Conservation (phyloP, 768 basidiomycete genomes). For the Lactifluus rugatus region DNA sequence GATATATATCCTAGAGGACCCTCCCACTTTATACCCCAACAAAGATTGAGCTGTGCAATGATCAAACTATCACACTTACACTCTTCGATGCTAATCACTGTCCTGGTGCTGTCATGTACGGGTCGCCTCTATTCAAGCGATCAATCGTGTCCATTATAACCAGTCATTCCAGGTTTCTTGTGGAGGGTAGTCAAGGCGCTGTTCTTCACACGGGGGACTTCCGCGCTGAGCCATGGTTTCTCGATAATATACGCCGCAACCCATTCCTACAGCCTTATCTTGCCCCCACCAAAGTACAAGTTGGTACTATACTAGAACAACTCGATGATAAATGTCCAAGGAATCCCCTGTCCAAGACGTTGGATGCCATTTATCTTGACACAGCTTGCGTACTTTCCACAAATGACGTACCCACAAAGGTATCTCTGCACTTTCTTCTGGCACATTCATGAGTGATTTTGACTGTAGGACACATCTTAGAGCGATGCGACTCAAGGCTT, state of each 20-base stretch:
- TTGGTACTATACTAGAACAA: neutral
- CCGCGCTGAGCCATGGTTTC: constrained; percentile 75
- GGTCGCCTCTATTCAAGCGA: neutral
- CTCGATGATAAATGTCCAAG: neutral
- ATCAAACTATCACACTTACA: constrained; percentile 60
- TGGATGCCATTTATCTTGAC: constrained; percentile 78
- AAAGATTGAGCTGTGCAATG: constrained; percentile 43
- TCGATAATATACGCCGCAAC: constrained; percentile 58
- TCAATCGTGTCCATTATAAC: neutral
- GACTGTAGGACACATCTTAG: constrained; percentile 30
- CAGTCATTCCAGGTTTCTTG: constrained; percentile 57
- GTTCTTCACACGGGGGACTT: constrained; percentile 93
- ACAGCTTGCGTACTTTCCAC: constrained; percentile 56
- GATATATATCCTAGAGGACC: constrained; percentile 34
- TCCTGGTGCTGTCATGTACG: constrained; percentile 87
- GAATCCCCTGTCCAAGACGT: constrained; percentile 25
- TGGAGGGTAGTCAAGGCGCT: constrained; percentile 58
- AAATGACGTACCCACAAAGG: neutral
- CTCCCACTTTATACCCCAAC: constrained; percentile 59
- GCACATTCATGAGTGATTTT: neutral
- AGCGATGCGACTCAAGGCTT: constrained; percentile 56
- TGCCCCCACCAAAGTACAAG: constrained; percentile 20
- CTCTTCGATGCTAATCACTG: constrained; percentile 91
- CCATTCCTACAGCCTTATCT: constrained; percentile 68
- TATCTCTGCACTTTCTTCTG: neutral